These are phyloP conservation scores for Fusarium heterosporum DNA, from an alignment of 2,329 filamentous ascomycete genomes.

Conservation along the genomic window DNA sequence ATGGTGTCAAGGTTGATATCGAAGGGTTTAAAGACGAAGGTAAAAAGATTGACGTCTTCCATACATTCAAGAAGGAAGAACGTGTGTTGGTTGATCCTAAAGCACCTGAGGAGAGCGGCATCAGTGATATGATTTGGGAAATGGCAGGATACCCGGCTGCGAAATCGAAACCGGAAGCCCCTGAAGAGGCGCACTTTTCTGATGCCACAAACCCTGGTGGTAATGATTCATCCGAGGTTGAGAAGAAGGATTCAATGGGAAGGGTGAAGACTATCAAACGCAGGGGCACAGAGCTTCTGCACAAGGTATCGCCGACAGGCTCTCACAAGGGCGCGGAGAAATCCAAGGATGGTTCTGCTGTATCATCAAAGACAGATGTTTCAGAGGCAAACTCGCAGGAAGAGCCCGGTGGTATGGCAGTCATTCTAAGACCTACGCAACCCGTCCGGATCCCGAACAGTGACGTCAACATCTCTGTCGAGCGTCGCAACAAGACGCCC, in stretches of 20 bases:
- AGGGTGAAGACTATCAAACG: constrained; percentile 44
- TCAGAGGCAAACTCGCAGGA: constrained; percentile 50
- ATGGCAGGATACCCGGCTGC: constrained; percentile 58
- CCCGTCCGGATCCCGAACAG: constrained; percentile 80
- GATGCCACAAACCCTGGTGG: constrained; percentile 46
- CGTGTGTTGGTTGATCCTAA: constrained; percentile 73
- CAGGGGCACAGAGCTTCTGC: constrained; percentile 51
- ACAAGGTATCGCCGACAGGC: constrained; percentile 46
- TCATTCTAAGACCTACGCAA: constrained; percentile 79
- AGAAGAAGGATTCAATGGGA: constrained; percentile 19
- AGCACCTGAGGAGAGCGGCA: constrained; percentile 61
- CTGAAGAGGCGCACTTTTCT: constrained; percentile 52
- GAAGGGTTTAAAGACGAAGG: constrained; percentile 91
- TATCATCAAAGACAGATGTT: constrained; percentile 34
- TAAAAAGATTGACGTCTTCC: constrained; percentile 84
- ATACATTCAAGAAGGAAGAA: constrained; percentile 82
- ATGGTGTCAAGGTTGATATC: constrained; percentile 88
- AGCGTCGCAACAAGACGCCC: constrained; percentile 82
- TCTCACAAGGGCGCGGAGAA: constrained; percentile 38
- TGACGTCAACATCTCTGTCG: constrained; percentile 91
- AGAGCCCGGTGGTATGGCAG: constrained; percentile 74
- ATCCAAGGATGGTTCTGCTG: constrained; percentile 37
- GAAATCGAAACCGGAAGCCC: constrained; percentile 51
- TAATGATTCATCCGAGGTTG: constrained; percentile 4
- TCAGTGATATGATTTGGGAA: constrained; percentile 65